A percentile compares a stretch with the other conserved stretches of the same genome.
These are phyloP conservation scores for Clavaria fumosa DNA, from an alignment of 768 basidiomycete genomes.

Conservation along the genomic window DNA sequence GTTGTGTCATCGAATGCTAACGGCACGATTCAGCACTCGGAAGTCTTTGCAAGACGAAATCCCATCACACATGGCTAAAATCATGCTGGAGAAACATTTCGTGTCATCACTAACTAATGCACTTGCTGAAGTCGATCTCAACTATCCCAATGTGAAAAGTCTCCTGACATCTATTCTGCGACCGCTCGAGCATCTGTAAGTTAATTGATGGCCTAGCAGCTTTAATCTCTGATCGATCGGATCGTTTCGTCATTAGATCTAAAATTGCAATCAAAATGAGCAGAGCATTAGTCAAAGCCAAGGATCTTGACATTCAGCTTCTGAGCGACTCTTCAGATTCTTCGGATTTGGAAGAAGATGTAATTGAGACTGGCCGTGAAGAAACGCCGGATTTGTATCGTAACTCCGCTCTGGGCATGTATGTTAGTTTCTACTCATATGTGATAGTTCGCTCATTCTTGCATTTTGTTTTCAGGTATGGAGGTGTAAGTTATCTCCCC, in stretches of 20 bases:
- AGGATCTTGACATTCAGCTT: conserved; percentile 39
- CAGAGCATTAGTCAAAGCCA: conserved; percentile 49
- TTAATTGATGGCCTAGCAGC: conserved; percentile 3
- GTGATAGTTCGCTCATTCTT: background rate
- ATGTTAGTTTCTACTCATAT: conserved; percentile 12
- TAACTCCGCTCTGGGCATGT: conserved; percentile 95
- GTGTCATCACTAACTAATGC: conserved; percentile 79
- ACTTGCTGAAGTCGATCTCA: conserved; percentile 85
- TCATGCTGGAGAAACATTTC: conserved; percentile 97
- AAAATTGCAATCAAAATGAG: conserved; percentile 99
- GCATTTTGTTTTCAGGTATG: conserved; percentile 13
- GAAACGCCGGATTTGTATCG: conserved; percentile 91
- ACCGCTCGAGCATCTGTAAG: conserved; percentile 82
- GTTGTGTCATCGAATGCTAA: conserved; percentile 75
- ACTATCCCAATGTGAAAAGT: conserved; percentile 80
- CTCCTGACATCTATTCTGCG: conserved; percentile 79
- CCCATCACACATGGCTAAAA: conserved; percentile 87
- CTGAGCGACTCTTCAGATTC: conserved; percentile 33
- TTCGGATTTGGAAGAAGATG: conserved; percentile 42
- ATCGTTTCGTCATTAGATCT: conserved; percentile 34
- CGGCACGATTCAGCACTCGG: conserved; percentile 55
- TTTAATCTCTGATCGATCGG: background rate
- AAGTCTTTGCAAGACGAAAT: conserved; percentile 46
- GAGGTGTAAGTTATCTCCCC: conserved; percentile 76
- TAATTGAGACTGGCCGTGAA: conserved; percentile 41